Evolutionary conservation across 371 early-diverging fungal species (phyloP).

Genomic region (Lichtheimia corymbifera): DNA sequence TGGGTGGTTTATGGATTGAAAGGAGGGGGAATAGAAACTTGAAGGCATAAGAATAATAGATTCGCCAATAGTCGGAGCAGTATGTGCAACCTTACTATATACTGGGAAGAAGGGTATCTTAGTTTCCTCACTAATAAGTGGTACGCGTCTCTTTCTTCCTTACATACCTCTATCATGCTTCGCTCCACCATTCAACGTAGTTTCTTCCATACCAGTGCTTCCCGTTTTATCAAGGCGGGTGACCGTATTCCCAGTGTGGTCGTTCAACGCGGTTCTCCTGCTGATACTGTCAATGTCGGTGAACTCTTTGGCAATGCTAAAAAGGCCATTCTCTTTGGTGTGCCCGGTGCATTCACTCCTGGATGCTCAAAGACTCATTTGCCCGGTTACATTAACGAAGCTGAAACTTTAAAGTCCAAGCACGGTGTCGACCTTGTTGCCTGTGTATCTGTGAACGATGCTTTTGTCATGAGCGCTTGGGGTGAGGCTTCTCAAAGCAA

Average conservation of each 20-base stretch:
- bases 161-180: not conserved
- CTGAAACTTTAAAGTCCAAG: conserved; percentile 53
- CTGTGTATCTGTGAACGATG: conserved; percentile 70
- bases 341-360: conserved; percentile 71
- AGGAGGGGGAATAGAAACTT: too few species aligned
- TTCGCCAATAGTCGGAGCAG: too few species aligned
- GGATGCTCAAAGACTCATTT: conserved; percentile 69
- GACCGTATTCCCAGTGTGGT: conserved; percentile 36
- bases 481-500: conserved; percentile 46
- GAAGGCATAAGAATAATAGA: too few species aligned
- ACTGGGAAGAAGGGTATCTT: too few species aligned
- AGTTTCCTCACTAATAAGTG: too few species aligned
- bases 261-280: conserved; percentile 45
- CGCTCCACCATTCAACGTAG: not conserved
- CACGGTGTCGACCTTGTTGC: conserved; percentile 68
- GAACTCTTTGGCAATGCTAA: conserved; percentile 48
- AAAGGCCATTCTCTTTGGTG: conserved; percentile 55
- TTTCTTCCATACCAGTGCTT: conserved; percentile 20
- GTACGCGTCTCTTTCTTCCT: not conserved
- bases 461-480: conserved; percentile 79
- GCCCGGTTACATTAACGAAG: conserved; percentile 68
- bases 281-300: conserved; percentile 36
- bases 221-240: conserved; percentile 26
- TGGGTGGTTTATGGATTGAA: too few species aligned
- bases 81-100: too few species aligned